Conservation (phyloP, 2,329 filamentous ascomycete genomes). For the Colletotrichum spinosum region DNA sequence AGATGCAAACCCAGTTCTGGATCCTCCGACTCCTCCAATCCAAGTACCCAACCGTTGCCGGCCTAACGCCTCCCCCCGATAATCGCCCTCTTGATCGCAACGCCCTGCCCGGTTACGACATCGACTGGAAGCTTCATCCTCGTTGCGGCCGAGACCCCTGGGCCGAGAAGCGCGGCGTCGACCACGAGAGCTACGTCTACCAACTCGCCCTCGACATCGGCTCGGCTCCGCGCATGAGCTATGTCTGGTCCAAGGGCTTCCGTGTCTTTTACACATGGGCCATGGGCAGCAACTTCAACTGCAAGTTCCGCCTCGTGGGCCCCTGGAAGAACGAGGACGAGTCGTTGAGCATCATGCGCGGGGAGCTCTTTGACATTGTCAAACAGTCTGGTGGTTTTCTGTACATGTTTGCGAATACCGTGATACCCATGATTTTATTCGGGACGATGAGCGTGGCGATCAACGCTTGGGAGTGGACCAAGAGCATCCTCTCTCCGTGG, state of each 20-base stretch:
- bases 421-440: constrained; percentile 52
- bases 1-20: constrained; percentile 63
- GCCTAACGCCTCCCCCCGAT: background rate
- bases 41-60: constrained; percentile 18
- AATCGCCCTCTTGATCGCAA: constrained; percentile 36
- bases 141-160: constrained; percentile 48
- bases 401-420: constrained; percentile 52
- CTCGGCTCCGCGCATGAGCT: constrained; percentile 51
- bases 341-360: constrained; percentile 52
- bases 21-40: constrained; percentile 51
- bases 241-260: constrained; percentile 47
- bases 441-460: constrained; percentile 48
- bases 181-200: constrained; percentile 63
- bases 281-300: constrained; percentile 61
- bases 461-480: constrained; percentile 30
- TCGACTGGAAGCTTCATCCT: constrained; percentile 54
- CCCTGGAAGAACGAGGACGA: constrained; percentile 53
- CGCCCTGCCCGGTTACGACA: constrained; percentile 48
- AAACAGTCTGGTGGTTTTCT: constrained; percentile 50
- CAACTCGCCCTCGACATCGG: constrained; percentile 61
- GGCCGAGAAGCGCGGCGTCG: constrained; percentile 54
- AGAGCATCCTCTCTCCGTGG: constrained; percentile 4
- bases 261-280: constrained; percentile 55
- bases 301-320: constrained; percentile 59
- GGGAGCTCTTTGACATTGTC: constrained; percentile 55